phyloP scores from a whole-genome alignment of 345 rosid species.

The Schrenkiella parvula region DNA sequence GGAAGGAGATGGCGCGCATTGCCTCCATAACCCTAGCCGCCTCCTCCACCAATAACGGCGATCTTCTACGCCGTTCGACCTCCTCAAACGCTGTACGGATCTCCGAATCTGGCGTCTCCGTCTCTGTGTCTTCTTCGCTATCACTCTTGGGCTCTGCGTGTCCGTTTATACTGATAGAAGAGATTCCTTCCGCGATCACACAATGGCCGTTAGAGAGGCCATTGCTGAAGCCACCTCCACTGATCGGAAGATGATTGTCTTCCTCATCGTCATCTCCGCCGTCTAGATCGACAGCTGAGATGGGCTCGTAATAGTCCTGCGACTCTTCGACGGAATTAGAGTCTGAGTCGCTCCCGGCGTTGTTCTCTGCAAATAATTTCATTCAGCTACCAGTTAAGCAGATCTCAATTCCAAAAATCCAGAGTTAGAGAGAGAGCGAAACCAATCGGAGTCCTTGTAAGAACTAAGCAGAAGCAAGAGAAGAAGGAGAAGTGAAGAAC shows the following conservation, averaged over 20 bases:
- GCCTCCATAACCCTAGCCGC: constrained; percentile 72
- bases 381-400: neutral
- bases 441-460: neutral
- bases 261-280: constrained; percentile 37
- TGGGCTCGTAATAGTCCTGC: constrained; percentile 77
- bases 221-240: neutral
- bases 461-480: neutral
- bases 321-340: constrained; percentile 40
- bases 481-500: constrained; percentile 2
- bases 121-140: constrained; percentile 43
- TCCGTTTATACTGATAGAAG: constrained; percentile 47
- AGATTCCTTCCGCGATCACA: constrained; percentile 37
- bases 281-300: constrained; percentile 54
- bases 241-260: neutral
- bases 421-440: neutral
- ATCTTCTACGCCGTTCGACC: constrained; percentile 69
- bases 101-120: constrained; percentile 37
- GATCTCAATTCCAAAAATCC: neutral
- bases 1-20: constrained; percentile 76
- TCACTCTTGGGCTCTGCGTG: constrained; percentile 38
- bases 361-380: constrained; percentile 39
- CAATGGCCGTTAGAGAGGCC: constrained; percentile 45
- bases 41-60: constrained; percentile 59
- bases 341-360: constrained; percentile 66
- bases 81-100: constrained; percentile 57